Conservation (phyloP, 2,329 filamentous ascomycete genomes). For the Podosphaera fusca region DNA sequence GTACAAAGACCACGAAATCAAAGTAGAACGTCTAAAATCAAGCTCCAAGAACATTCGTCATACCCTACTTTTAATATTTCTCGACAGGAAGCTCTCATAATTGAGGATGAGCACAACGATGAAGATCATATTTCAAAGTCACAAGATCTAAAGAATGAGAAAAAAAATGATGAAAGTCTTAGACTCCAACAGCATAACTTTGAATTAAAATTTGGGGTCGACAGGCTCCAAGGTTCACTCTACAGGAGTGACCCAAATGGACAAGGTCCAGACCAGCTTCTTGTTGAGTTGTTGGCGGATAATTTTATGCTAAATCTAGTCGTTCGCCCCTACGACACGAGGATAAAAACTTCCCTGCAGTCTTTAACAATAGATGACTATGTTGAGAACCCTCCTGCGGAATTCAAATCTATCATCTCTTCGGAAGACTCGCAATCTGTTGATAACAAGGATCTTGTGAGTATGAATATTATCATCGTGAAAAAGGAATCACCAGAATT, state of each 20-base stretch:
- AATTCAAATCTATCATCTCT: slow-evolving; percentile 95
- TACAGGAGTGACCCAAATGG: slow-evolving; percentile 68
- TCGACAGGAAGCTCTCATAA: slow-evolving; percentile 50
- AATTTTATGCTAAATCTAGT: slow-evolving; percentile 74
- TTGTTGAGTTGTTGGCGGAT: slow-evolving; percentile 82
- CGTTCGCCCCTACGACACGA: slow-evolving; percentile 76
- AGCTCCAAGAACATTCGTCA: slow-evolving; percentile 28
- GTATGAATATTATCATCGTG: slow-evolving; percentile 72
- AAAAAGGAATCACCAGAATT: slow-evolving; percentile 86
- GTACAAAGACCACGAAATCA: slow-evolving; percentile 7
- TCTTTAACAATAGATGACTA: slow-evolving; percentile 84
- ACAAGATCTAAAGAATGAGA: slow-evolving; percentile 40
- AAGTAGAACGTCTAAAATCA: slow-evolving; percentile 16
- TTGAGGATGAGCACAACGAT: slow-evolving; percentile 32
- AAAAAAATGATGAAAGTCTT: slow-evolving; percentile 27
- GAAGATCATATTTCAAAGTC: slow-evolving; percentile 39
- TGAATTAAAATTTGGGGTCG: slow-evolving; percentile 90
- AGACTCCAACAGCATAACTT: slow-evolving; percentile 78
- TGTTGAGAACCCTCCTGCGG: slow-evolving; percentile 64
- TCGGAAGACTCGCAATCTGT: slow-evolving; percentile 53
- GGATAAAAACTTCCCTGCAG: slow-evolving; percentile 68
- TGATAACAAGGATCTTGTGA: slow-evolving; percentile 59
- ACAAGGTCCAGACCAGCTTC: slow-evolving; percentile 49
- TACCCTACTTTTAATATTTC: slow-evolving; percentile 56
- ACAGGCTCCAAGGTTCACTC: slow-evolving; percentile 77